Evolutionary conservation across 169 alveolate genomes (phyloP).

Genomic region (Theileria sp.): DNA sequence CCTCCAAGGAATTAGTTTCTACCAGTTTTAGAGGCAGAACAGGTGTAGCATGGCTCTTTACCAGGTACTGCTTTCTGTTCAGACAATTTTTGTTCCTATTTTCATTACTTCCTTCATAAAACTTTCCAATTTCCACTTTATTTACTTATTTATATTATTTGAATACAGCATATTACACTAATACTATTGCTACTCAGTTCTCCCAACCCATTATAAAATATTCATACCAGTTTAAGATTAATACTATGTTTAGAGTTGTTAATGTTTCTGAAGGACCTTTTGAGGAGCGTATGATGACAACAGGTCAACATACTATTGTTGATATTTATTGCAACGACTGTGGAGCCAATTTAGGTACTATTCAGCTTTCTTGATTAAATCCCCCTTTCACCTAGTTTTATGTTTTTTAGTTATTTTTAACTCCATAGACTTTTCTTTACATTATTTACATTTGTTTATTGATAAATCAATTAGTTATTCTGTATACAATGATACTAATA

Average conservation of each 20-base stretch:
- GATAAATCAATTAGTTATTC: neutral
- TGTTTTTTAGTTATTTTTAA: neutral
- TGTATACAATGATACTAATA: too few relatives aligned
- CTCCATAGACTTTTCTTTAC: neutral
- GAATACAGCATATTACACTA: neutral
- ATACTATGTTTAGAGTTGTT: constrained; percentile 70
- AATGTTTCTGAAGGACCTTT: constrained; percentile 84
- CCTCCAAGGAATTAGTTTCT: constrained; percentile 67
- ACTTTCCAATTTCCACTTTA: neutral
- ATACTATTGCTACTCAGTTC: neutral
- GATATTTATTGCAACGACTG: constrained; percentile 87
- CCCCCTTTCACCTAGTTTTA: constrained; percentile 17
- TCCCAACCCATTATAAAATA: neutral
- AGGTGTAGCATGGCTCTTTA: constrained; percentile 86
- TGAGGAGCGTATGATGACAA: constrained; percentile 87
- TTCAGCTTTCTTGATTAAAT: neutral
- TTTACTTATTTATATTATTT: neutral
- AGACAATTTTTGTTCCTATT: neutral
- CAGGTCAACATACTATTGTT: constrained; percentile 86
- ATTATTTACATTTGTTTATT: neutral
- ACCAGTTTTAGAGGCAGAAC: constrained; percentile 83
- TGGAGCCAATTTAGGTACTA: constrained; percentile 78
- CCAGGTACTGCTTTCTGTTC: constrained; percentile 36
- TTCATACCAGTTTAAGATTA: neutral
- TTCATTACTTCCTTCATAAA: neutral